Base-by-base conservation (phyloP, 2,329 filamentous ascomycete genomes). In the Anisogramma anomala region DNA sequence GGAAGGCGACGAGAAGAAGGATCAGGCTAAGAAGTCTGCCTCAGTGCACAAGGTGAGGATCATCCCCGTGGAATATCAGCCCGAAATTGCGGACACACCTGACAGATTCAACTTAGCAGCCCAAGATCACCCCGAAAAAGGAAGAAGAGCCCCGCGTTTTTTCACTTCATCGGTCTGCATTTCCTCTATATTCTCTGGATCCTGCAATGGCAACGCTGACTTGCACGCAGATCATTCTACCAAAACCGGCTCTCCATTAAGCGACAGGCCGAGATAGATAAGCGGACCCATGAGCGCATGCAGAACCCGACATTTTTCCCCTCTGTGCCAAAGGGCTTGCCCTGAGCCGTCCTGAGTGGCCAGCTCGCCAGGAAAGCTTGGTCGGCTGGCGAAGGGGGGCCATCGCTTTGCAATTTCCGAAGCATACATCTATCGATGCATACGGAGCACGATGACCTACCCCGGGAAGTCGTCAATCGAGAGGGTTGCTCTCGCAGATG, bases 261-360 rank as follows among this genome's bases (percentile, higher is more conserved):
- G 55, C 74, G 79, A 32, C 82, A 84, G 58, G 73, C 74, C n/a
- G 84, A 91, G 55, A 69, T 79, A 40, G 82, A 86, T 9, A 93
- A 79, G 60, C 71, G 83, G 39, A 91, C 89, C 54, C 77, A 80
- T 32, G 85, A 95, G 58, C 76, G 86, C 33, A 60, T 94, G 46
- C 80, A 76, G 48, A 82, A 87, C 55, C 84, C 86, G 1, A 74
- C 71, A 19, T 75, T 82, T 45, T 96, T 96, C 55, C 91, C 91
- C 1, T 82, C 84, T 31, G 86, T 91, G 1, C 89, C 89, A 2
- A 82, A 75, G 38, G 73, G 72, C 30, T 54, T 65, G 6, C 72
- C 71, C 1, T 60, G 56, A 46, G 11, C 28, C 8, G 26, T 7
- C 5, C 14, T 26, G 17, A 26, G 9, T 26, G 39, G n/a, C 15